A percentile compares a stretch with the other conserved stretches of the same genome.
These are phyloP conservation scores for Mercurialis annua DNA, from an alignment of 345 rosid species.

Conservation along the genomic window DNA sequence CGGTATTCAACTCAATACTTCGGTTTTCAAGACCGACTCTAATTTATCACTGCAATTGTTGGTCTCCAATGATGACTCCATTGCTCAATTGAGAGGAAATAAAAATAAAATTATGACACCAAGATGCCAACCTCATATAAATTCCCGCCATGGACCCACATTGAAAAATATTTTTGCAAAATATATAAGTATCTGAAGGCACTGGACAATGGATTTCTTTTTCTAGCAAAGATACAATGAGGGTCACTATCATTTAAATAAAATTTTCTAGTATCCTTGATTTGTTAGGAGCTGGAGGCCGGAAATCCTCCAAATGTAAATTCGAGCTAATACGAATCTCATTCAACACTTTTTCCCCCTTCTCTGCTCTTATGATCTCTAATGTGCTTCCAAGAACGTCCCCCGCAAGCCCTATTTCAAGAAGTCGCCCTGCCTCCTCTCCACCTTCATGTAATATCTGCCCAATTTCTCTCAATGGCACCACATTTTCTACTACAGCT, in stretches of 20 bases:
- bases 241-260: slow-evolving; percentile 52
- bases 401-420: slow-evolving; percentile 67
- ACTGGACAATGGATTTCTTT: slow-evolving; percentile 24
- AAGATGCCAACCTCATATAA: slow-evolving; percentile 29
- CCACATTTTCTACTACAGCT: slow-evolving; percentile 44
- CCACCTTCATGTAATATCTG: slow-evolving; percentile 60
- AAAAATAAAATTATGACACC: slow-evolving; percentile 19
- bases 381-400: slow-evolving; percentile 76
- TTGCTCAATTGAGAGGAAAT: slow-evolving; percentile 26
- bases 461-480: slow-evolving; percentile 54
- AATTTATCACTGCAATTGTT: too few species aligned
- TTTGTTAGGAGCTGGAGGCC: slow-evolving; percentile 48
- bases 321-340: slow-evolving; percentile 53
- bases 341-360: slow-evolving; percentile 50
- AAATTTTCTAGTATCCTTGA: slow-evolving; percentile 71
- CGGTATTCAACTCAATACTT: too few species aligned
- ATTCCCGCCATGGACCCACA: slow-evolving; percentile 17
- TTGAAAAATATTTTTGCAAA: slow-evolving; percentile 32
- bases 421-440: slow-evolving; percentile 61
- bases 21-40: too few species aligned
- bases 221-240: slow-evolving; percentile 30
- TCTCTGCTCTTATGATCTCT: slow-evolving; percentile 53
- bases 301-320: slow-evolving; percentile 66
- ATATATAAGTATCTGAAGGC: slow-evolving; percentile 16
- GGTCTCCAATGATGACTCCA: neutral